Evolutionary conservation across 805 yeast species (phyloP), one percentile per base, ranked within the genome.

Genomic region (Blastobotrys chiropterorum): DNA sequence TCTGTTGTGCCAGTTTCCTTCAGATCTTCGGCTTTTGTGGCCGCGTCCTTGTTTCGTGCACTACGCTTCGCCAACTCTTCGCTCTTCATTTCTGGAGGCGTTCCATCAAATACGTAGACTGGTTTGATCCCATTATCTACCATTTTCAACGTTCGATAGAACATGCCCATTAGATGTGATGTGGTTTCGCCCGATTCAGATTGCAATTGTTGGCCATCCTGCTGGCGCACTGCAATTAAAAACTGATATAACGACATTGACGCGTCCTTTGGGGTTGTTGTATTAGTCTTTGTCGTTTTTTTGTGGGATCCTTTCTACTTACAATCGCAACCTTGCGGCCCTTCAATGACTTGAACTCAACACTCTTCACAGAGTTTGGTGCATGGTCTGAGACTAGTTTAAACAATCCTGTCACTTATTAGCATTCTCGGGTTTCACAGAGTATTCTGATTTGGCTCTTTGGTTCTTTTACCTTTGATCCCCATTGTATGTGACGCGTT

Each of bases 171-270:
- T 53, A 94, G 68, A 67, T 94, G 99, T 0, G 97, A 64, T 1
- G 84, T 86, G 1, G 97, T 92, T 56, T 89, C 96, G 44, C 99
- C 99, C 16, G 80, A 80, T 40, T 87, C 96, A 56, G 81, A 85
- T 20, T 94, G 83, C 63, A 94, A 74, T 65, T 90, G 95, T 56
- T 82, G 89, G n/a, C 99, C 99, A 63, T 94, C 98, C 52, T 86
- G 90, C 61, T 92, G 98, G 64, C 99, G 79, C 3, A 94, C 99
- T 0, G 98, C 97, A 63, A 94, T 90, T 47, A 94, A 75, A 64
- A 92, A 94, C 69, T 94, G 99, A 66, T 94, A 94, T 41, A 94
- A 75, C 59, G 96, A 89, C 99, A 94, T 94, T 7, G 98, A 90
- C 2, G 69, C 66, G 48, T 47, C 43, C 34, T 26, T 43, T 31